A percentile compares a stretch with the other conserved stretches of the same genome.
These are phyloP conservation scores for Phytopythium helicoides DNA, from an alignment of 352 stramenopile genomes.

Conservation along the genomic window DNA sequence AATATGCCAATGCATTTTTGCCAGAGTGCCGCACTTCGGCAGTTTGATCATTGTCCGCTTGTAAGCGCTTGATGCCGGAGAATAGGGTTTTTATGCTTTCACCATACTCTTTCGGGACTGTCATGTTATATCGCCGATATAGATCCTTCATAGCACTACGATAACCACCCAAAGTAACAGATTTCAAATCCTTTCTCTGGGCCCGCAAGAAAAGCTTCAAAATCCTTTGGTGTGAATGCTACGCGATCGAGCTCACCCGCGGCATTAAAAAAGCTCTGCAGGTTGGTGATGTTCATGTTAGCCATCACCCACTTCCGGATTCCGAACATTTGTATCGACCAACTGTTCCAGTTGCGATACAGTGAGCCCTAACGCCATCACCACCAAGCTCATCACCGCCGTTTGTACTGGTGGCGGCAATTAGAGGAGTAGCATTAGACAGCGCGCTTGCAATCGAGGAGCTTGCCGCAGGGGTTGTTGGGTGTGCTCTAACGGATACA, in stretches of 20 bases:
- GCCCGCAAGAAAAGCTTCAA: constrained; percentile 10
- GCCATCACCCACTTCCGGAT: constrained; percentile 4
- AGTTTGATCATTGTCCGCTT: constrained; percentile 8
- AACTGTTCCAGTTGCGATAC: neutral
- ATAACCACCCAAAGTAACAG: constrained; percentile 7
- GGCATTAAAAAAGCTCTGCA: constrained; percentile 2
- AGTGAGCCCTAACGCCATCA: neutral
- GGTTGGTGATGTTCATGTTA: constrained; percentile 1
- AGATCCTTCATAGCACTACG: constrained; percentile 11
- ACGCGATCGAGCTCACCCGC: constrained; percentile 3
- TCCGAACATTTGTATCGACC: constrained; percentile 7
- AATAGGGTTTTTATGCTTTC: constrained; percentile 13
- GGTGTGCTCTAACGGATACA: too few species aligned
- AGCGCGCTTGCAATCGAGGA: too few species aligned
- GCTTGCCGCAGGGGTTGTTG: too few species aligned
- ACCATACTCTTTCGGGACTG: constrained; percentile 7
- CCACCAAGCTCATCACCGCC: neutral
- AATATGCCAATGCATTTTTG: constrained; percentile 11
- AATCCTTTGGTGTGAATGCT: constrained; percentile 6
- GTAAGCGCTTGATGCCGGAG: constrained; percentile 10
- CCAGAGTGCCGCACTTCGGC: constrained; percentile 2
- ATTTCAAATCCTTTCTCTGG: constrained; percentile 10
- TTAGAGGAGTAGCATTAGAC: too few species aligned
- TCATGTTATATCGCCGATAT: constrained; percentile 3
- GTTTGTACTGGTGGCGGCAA: too few species aligned